phyloP scores from a whole-genome alignment of 257 asterid species.

The Solanum etuberosum region DNA sequence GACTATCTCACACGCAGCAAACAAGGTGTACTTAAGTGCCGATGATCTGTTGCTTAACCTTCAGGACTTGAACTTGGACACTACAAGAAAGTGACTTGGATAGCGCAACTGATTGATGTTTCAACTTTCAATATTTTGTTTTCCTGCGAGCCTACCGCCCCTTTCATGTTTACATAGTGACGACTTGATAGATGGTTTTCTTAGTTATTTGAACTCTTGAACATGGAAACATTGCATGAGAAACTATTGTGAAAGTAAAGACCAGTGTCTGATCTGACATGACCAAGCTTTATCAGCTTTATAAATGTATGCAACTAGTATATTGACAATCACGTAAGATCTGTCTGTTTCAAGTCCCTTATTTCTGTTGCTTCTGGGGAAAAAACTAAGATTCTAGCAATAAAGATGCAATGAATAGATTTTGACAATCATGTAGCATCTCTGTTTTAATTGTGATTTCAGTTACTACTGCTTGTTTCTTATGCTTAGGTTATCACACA shows the following conservation, averaged over 20 bases:
- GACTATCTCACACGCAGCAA: conserved; percentile 47
- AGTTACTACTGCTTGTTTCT: neutral
- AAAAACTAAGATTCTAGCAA: neutral
- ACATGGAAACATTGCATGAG: neutral
- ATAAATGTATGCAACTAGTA: neutral
- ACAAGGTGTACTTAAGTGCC: conserved; percentile 72
- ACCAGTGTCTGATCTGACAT: neutral
- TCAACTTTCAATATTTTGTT: neutral
- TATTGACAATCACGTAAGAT: neutral
- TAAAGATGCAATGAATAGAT: neutral
- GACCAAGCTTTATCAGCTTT: neutral
- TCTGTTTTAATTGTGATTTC: neutral
- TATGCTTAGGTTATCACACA: neutral
- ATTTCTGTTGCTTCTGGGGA: neutral
- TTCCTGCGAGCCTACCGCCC: neutral
- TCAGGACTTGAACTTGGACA: conserved; percentile 32
- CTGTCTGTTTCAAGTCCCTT: neutral
- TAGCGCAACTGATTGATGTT: neutral
- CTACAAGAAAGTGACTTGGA: conserved; percentile 15
- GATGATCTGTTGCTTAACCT: conserved; percentile 84
- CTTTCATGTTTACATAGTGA: neutral
- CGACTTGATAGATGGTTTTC: neutral
- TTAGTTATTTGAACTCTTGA: neutral
- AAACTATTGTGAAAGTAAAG: neutral
- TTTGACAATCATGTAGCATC: neutral